Base-by-base conservation (phyloP, 139 green algal genomes). In the Yamagishiella unicocca region DNA sequence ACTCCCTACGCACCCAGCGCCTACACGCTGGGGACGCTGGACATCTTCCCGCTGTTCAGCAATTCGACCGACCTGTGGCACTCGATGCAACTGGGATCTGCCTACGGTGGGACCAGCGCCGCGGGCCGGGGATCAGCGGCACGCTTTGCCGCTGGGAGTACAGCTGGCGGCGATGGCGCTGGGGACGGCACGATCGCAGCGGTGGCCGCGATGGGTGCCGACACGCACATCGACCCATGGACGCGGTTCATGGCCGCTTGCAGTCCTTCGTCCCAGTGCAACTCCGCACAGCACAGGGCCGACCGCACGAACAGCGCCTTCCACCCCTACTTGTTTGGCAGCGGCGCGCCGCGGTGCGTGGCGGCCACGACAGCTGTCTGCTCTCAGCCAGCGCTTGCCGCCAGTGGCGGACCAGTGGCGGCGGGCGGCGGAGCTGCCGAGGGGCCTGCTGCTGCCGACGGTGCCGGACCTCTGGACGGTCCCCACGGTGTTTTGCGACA, bases 1-100 rank as follows among this genome's bases (percentile, higher is more conserved):
- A 78, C 80, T 43, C 80, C 80, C 2, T 67, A n/a, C 43, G 80
- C 80, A 22, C 64, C 22, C 17, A 78, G 64, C 66, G 46, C 43
- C n/a, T 67, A 43, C 43, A 86, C 64, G 29, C 4, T 86, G 19
- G 37, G 37, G 43, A 68, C 64, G 7, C 45, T 77, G 43, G 80
- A 86, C 80, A 53, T 77, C 21, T 1, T 67, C 21, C 80, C 62
- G 38, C 43, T 86, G 33, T 86, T 86, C 66, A 86, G 80, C 80
- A 40, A 53, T 7, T 29, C 43, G 6, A 54, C 12, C 31, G 76
- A 83, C 62, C 43, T 67, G 8, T 86, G 64, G 80, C 12, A 67
- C 17, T 29, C 43, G 24, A 43, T 86, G 64, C 29, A 66, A 35
- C 8, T 68, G 31, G 75, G 50, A 9, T 80, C 72, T 9, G 72